These are phyloP conservation scores for Lachnellula suecica DNA, from an alignment of 2,329 filamentous ascomycete genomes.

Conservation along the genomic window DNA sequence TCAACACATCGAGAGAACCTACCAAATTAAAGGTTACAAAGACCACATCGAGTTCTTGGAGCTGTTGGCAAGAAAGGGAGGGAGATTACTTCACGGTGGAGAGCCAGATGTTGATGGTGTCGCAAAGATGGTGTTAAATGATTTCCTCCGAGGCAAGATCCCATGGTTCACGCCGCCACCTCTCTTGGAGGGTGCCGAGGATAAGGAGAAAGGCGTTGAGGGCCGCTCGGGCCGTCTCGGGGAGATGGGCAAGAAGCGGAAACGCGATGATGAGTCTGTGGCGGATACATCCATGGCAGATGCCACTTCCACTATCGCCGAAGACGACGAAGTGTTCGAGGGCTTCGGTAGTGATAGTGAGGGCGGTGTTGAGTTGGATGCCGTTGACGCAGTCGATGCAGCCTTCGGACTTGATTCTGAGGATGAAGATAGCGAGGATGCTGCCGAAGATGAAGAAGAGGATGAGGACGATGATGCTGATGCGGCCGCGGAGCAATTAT, in stretches of 20 bases:
- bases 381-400: conserved; percentile 29
- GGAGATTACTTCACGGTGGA: conserved; percentile 84
- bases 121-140: conserved; percentile 94
- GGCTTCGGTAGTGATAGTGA: conserved; percentile 46
- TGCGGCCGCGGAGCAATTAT: conserved; percentile 30
- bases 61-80: conserved; percentile 80
- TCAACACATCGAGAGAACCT: conserved; percentile 89
- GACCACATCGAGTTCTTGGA: conserved; percentile 83
- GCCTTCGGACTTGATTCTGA: conserved; percentile 34
- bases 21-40: conserved; percentile 78
- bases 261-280: conserved; percentile 52
- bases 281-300: conserved; percentile 39
- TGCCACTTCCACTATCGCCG: conserved; percentile 28
- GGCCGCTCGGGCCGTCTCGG: conserved; percentile 77
- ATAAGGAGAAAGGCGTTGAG: conserved; percentile 49
- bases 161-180: conserved; percentile 93
- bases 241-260: conserved; percentile 84
- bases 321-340: conserved; percentile 41
- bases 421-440: conserved; percentile 40
- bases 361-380: conserved; percentile 28
- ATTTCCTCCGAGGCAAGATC: conserved; percentile 92
- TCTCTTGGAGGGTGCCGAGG: conserved; percentile 50
- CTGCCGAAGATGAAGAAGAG: conserved; percentile 44
- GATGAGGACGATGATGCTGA: conserved; percentile 26
- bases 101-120: conserved; percentile 94